Percentiles rank a stretch among this genome's conserved stretches.
Evolutionary conservation across 2,329 filamentous ascomycete species (phyloP).

Genomic region (Periconia macrospinosa): DNA sequence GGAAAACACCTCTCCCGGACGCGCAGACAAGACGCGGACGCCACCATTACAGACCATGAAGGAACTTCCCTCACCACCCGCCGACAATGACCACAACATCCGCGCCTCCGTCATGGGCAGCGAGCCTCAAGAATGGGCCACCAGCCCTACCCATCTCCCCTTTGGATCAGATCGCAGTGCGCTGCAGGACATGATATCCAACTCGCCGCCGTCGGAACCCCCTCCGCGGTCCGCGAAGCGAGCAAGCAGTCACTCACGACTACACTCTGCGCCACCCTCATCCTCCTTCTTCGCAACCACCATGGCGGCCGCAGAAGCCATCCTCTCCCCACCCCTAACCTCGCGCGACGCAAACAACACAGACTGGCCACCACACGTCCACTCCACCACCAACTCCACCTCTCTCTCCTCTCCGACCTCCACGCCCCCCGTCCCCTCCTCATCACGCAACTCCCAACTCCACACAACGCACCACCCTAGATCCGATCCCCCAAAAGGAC

Average conservation of each 20-base stretch:
- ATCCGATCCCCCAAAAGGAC: neutral
- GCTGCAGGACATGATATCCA: neutral
- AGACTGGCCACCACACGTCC: neutral
- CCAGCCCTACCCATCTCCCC: slow-evolving; percentile 6
- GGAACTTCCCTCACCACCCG: slow-evolving; percentile 26
- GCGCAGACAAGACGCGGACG: neutral
- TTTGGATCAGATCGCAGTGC: too few species aligned
- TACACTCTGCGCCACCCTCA: slow-evolving; percentile 34
- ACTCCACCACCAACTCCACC: neutral
- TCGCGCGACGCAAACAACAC: slow-evolving; percentile 46
- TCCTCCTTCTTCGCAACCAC: slow-evolving; percentile 10
- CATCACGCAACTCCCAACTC: neutral
- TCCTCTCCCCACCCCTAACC: slow-evolving; percentile 1
- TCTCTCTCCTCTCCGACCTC: neutral
- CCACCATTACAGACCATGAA: slow-evolving; percentile 33
- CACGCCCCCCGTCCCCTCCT: neutral
- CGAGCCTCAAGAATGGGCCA: slow-evolving; percentile 10
- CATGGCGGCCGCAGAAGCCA: neutral
- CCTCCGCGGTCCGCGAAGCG: neutral
- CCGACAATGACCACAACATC: slow-evolving; percentile 5
- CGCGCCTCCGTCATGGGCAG: slow-evolving; percentile 12
- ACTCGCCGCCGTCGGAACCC: neutral
- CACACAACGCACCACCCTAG: neutral
- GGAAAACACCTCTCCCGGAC: slow-evolving; percentile 10
- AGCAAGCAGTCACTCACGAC: slow-evolving; percentile 32